phyloP scores from a whole-genome alignment of 345 rosid genomes.

The Adansonia digitata region DNA sequence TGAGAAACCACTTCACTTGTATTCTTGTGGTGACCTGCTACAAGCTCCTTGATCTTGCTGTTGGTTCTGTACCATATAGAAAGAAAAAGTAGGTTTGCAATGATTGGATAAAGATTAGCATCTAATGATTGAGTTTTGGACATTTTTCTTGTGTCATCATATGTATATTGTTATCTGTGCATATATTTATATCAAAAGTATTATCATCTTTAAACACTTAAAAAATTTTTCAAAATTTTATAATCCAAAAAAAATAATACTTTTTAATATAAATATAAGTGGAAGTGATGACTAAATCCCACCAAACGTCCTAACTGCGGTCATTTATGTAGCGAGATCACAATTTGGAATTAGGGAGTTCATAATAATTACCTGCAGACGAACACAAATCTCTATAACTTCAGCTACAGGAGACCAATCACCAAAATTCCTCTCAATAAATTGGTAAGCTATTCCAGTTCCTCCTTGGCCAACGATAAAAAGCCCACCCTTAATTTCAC shows the following conservation, averaged over 20 bases:
- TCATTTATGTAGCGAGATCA: too few relatives aligned
- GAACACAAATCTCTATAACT: conserved; percentile 43
- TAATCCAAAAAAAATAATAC: too few relatives aligned
- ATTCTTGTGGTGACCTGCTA: conserved; percentile 8
- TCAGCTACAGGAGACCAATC: conserved; percentile 66
- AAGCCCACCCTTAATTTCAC: conserved; percentile 63
- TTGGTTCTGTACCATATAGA: conserved; percentile 32
- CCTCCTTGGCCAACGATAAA: conserved; percentile 47
- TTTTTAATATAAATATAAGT: too few relatives aligned
- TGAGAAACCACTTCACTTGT: conserved; percentile 9
- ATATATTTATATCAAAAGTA: too few relatives aligned
- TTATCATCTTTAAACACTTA: too few relatives aligned
- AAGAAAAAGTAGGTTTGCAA: conserved; percentile 13
- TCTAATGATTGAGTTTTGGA: too few relatives aligned
- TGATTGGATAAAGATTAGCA: background rate
- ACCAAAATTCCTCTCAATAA: conserved; percentile 66
- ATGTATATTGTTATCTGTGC: too few relatives aligned
- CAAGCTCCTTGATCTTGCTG: conserved; percentile 28
- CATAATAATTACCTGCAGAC: conserved; percentile 37
- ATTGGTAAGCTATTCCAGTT: conserved; percentile 55
- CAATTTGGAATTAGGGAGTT: background rate
- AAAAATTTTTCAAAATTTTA: too few relatives aligned
- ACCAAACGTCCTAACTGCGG: too few relatives aligned
- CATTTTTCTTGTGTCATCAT: too few relatives aligned
- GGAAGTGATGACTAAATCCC: too few relatives aligned